Evolutionary conservation across 768 basidiomycete genomes (phyloP).

Genomic region (Tylopilus rubrobrunneus): DNA sequence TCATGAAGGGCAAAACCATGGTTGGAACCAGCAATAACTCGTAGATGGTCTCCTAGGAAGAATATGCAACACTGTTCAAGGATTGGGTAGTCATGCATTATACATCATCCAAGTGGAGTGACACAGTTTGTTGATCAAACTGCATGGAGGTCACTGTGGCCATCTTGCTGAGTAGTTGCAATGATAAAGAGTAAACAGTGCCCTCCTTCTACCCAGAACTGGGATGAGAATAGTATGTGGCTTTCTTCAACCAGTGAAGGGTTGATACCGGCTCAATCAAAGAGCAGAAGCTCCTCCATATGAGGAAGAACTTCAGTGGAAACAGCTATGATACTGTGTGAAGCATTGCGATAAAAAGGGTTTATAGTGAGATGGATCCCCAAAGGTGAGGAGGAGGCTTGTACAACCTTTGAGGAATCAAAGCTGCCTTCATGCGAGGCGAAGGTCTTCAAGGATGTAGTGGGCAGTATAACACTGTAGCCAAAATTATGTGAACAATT

Average conservation of each 20-base stretch:
- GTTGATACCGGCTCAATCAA: neutral
- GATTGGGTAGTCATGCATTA: neutral
- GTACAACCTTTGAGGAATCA: too few species aligned
- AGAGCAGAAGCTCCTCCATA: neutral
- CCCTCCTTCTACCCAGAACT: neutral
- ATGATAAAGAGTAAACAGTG: neutral
- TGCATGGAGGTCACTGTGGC: neutral
- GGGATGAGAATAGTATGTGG: neutral
- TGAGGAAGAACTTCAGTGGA: neutral
- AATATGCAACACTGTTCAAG: neutral
- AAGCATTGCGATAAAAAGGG: too few species aligned
- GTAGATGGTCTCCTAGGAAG: neutral
- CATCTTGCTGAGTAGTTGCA: neutral
- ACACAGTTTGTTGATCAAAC: too few species aligned
- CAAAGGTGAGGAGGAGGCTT: too few species aligned
- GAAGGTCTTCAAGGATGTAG: too few species aligned
- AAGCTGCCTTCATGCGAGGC: too few species aligned
- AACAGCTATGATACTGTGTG: too few species aligned
- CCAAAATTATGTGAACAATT: too few species aligned
- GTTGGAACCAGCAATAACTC: neutral
- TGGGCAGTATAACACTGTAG: too few species aligned
- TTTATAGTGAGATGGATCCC: too few species aligned
- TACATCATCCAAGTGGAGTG: too few species aligned
- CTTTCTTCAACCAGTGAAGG: neutral
- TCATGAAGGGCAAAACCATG: too few species aligned